These are phyloP conservation scores for Suillus decipiens DNA, from an alignment of 768 basidiomycete genomes.

Conservation along the genomic window DNA sequence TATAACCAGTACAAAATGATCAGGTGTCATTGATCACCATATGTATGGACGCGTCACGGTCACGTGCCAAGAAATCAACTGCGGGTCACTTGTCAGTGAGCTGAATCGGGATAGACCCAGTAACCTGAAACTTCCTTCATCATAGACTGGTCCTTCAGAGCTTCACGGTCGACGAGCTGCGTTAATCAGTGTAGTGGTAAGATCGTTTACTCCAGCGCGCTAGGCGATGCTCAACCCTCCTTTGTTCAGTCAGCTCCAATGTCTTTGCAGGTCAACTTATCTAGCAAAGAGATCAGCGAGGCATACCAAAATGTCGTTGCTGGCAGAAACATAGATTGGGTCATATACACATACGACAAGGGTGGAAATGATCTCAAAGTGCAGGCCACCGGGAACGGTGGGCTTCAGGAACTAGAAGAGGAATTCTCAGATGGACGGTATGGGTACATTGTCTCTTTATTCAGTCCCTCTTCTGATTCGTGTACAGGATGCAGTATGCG, in stretches of 20 bases:
- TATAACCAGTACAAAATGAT: too few species aligned
- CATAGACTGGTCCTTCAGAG: neutral
- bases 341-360: slow-evolving; percentile 76
- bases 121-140: slow-evolving; percentile 12
- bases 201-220: too few species aligned
- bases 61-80: slow-evolving; percentile 10
- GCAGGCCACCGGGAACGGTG: slow-evolving; percentile 82
- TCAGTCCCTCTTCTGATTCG: slow-evolving; percentile 13
- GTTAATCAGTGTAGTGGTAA: slow-evolving; percentile 4
- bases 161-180: neutral
- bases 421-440: slow-evolving; percentile 95
- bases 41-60: slow-evolving; percentile 2
- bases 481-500: slow-evolving; percentile 86
- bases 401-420: slow-evolving; percentile 87
- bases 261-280: slow-evolving; percentile 82
- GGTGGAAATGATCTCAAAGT: slow-evolving; percentile 87
- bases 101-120: neutral
- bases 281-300: slow-evolving; percentile 66
- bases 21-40: too few species aligned
- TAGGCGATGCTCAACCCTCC: neutral
- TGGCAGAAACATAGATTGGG: slow-evolving; percentile 71
- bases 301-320: slow-evolving; percentile 79
- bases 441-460: slow-evolving; percentile 24
- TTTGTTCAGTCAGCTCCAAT: slow-evolving; percentile 37
- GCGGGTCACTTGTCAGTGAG: neutral